These are phyloP conservation scores for Wickerhamiella infanticola DNA, from an alignment of 1,139 yeast genomes.

Conservation along the genomic window DNA sequence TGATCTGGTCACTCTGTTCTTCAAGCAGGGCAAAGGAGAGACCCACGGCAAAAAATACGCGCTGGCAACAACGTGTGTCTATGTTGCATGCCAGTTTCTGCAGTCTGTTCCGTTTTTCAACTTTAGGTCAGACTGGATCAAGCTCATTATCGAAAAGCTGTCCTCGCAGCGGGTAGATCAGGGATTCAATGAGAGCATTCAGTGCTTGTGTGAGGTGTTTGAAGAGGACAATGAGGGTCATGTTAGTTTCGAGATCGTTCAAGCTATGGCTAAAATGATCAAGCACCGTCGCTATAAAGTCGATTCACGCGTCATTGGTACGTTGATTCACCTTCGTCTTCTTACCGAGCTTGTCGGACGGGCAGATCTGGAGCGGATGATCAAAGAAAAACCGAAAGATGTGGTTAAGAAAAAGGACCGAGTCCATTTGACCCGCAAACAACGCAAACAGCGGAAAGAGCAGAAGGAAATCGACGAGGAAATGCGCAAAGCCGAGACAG, in stretches of 20 bases:
- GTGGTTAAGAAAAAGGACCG: slow-evolving; percentile 58
- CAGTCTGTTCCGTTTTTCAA: slow-evolving; percentile 65
- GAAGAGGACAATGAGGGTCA: slow-evolving; percentile 66
- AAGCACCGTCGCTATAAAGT: slow-evolving; percentile 64
- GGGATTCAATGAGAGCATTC: slow-evolving; percentile 44
- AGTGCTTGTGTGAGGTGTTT: slow-evolving; percentile 49
- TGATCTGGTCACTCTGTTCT: slow-evolving; percentile 34
- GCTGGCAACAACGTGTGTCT: slow-evolving; percentile 45
- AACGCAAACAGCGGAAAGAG: slow-evolving; percentile 75
- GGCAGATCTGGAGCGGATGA: slow-evolving; percentile 45
- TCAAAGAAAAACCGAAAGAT: slow-evolving; percentile 30
- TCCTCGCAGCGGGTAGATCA: slow-evolving; percentile 22
- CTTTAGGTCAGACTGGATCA: slow-evolving; percentile 54
- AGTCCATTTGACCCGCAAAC: slow-evolving; percentile 75
- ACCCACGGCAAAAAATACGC: slow-evolving; percentile 21
- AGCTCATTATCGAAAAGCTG: slow-evolving; percentile 39
- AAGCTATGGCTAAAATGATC: slow-evolving; percentile 51
- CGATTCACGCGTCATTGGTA: slow-evolving; percentile 67
- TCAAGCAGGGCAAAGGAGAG: slow-evolving; percentile 18
- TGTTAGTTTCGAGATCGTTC: slow-evolving; percentile 57
- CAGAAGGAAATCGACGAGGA: slow-evolving; percentile 79
- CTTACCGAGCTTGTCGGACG: slow-evolving; percentile 47
- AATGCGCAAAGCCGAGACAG: slow-evolving; percentile 71
- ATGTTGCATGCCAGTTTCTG: slow-evolving; percentile 67
- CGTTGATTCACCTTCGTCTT: slow-evolving; percentile 56